A percentile compares a stretch with the other conserved stretches of the same genome.
phyloP scores from a whole-genome alignment of 2,329 filamentous ascomycete genomes.

The Aotearoamyces nothofagi region DNA sequence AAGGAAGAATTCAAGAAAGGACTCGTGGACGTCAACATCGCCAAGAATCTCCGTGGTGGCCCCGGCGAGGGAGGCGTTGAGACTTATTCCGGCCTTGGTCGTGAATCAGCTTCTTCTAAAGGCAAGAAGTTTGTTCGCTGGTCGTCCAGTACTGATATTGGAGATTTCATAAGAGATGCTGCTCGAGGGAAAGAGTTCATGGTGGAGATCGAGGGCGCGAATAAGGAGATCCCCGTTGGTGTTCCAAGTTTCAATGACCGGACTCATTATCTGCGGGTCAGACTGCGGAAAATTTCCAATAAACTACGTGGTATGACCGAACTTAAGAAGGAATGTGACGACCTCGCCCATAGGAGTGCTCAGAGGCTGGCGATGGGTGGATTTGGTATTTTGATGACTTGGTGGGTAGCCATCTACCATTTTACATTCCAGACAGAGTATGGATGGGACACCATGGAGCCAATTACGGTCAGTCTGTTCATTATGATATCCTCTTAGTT shows the following conservation, averaged over 20 bases:
- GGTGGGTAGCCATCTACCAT: conserved; percentile 66
- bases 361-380: conserved; percentile 70
- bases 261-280: conserved; percentile 74
- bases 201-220: conserved; percentile 62
- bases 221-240: conserved; percentile 54
- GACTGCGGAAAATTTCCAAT: conserved; percentile 55
- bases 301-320: conserved; percentile 54
- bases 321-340: conserved; percentile 71
- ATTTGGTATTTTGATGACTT: conserved; percentile 55
- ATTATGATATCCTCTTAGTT: neutral
- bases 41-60: conserved; percentile 27
- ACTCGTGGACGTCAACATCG: conserved; percentile 19
- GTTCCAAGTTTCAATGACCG: conserved; percentile 82
- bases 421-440: conserved; percentile 56
- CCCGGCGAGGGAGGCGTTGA: conserved; percentile 45
- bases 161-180: conserved; percentile 86
- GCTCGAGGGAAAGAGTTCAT: conserved; percentile 73
- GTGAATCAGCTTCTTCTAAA: conserved; percentile 28
- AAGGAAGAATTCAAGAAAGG: conserved; percentile 11
- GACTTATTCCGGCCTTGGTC: conserved; percentile 56
- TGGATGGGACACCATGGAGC: conserved; percentile 86
- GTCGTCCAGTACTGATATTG: conserved; percentile 79
- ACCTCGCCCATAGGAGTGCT: conserved; percentile 59
- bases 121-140: conserved; percentile 66
- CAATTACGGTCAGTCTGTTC: conserved; percentile 53